Percentiles rank a stretch among this genome's conserved stretches.
phyloP scores from a whole-genome alignment of 2,329 filamentous ascomycete species.

The Arachnomyces sp. region DNA sequence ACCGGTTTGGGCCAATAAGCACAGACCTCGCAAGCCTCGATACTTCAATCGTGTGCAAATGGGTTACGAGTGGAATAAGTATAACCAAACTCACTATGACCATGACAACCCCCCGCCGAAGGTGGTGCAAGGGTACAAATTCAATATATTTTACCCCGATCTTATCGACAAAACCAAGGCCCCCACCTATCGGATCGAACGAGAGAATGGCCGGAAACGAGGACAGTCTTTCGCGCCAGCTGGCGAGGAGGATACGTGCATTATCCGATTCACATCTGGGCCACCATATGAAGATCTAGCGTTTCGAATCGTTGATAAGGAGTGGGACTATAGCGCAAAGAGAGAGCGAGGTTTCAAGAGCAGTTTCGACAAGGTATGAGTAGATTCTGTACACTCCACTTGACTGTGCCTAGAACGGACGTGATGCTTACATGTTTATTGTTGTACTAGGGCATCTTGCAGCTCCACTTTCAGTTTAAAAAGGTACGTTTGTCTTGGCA shows the following conservation, averaged over 20 bases:
- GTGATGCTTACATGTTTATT: too few species aligned
- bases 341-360: constrained; percentile 89
- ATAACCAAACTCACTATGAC: constrained; percentile 99
- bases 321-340: constrained; percentile 98
- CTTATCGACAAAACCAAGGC: constrained; percentile 91
- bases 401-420: background rate
- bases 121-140: constrained; percentile 97
- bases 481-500: constrained; percentile 59
- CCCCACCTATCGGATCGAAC: constrained; percentile 90
- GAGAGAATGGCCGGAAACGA: constrained; percentile 78
- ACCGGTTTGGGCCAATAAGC: constrained; percentile 74
- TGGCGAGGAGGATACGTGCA: constrained; percentile 91
- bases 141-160: constrained; percentile 98
- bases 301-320: constrained; percentile 93
- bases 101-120: constrained; percentile 96
- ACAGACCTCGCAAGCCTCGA: constrained; percentile 80
- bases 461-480: constrained; percentile 98
- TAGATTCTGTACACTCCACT: constrained; percentile 2
- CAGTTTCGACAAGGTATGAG: constrained; percentile 87
- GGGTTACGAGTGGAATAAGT: constrained; percentile 99
- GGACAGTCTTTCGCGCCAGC: constrained; percentile 90
- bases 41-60: constrained; percentile 99
- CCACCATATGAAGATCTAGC: constrained; percentile 95
- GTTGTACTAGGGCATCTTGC: constrained; percentile 67
- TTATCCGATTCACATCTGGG: constrained; percentile 91